Conservation (phyloP, 1,284 basidiomycete species). For the Bjerkandera adusta region DNA sequence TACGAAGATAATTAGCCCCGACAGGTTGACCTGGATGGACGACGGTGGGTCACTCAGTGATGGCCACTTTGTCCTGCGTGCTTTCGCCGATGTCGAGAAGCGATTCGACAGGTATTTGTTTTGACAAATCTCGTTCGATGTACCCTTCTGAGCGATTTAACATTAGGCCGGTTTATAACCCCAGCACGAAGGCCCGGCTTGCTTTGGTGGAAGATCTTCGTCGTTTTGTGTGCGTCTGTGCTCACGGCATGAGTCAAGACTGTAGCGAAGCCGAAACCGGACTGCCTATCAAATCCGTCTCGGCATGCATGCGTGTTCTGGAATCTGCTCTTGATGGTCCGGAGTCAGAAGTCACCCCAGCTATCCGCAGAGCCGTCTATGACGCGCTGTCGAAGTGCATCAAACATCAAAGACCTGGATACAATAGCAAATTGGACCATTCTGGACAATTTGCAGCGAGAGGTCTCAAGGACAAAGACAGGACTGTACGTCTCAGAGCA, state of each 20-base stretch:
- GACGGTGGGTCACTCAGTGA: conserved; percentile 38
- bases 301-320: conserved; percentile 38
- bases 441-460: conserved; percentile 39
- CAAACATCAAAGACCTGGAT: conserved; percentile 36
- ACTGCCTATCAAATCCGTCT: conserved; percentile 33
- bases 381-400: conserved; percentile 44
- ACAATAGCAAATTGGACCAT: conserved; percentile 35
- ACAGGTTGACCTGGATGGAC: conserved; percentile 45
- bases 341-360: conserved; percentile 40
- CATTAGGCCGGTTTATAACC: conserved; percentile 34
- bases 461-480: conserved; percentile 51
- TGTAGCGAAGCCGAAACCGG: too few species aligned
- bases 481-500: conserved; percentile 60
- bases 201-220: conserved; percentile 35
- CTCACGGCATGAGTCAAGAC: too few species aligned
- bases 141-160: conserved; percentile 9
- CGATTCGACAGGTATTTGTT: conserved; percentile 40
- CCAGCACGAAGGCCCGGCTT: conserved; percentile 29
- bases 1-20: conserved; percentile 38
- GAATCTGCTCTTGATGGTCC: conserved; percentile 45
- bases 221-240: too few species aligned
- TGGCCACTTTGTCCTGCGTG: conserved; percentile 22
- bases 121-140: not conserved
- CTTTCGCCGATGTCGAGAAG: conserved; percentile 25
- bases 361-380: conserved; percentile 46